Evolutionary conservation across 345 rosid species (phyloP), one percentile per base, ranked within the genome.

Genomic region (Trapa bicornis): DNA sequence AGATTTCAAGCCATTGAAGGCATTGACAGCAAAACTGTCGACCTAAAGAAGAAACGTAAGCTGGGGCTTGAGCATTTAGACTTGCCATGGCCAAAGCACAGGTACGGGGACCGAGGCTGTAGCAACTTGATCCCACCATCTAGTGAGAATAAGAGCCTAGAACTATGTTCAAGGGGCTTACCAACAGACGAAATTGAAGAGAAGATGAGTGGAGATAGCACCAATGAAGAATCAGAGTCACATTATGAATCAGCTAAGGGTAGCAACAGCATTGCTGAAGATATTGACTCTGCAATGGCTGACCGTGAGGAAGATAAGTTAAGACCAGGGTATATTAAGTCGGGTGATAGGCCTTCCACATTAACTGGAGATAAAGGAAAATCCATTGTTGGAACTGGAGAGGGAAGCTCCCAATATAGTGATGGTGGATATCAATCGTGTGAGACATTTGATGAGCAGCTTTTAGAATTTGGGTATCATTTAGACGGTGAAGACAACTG

Each of bases 41-140:
- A 75, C 68, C 66, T 74, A 32, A 78, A 65, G 68, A 85, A 81
- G 82, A 88, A 85, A 79, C 77, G 94, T 50, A 88, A 85, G 74
- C 63, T 80, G 36, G 74, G 64, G 68, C 74, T 77, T 39, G 85
- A 77, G 74, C 76, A 77, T n/a, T 77, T 79, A 48, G 86, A 68
- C 45, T 82, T 79, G 80, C 94, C 91, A 63, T 9, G 41, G 12
- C 61, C 89, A 3, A 88, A 85, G 71, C 86, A 81, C 72, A 79
- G 73, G 67, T 81, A 83, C 64, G 73, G 79, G 70, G 70, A 72
- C 67, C 73, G 72, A 66, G 74, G 76, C 58, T 67, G 75, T 43
- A 65, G 65, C 10, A 47, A 73, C 3, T 33, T 22, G 67, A 72
- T 56, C 67, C 69, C 32, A 65, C 61, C 41, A 37, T 67, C 7